Conservation (phyloP, 2,329 filamentous ascomycete genomes). For the Aspergillus sp. region DNA sequence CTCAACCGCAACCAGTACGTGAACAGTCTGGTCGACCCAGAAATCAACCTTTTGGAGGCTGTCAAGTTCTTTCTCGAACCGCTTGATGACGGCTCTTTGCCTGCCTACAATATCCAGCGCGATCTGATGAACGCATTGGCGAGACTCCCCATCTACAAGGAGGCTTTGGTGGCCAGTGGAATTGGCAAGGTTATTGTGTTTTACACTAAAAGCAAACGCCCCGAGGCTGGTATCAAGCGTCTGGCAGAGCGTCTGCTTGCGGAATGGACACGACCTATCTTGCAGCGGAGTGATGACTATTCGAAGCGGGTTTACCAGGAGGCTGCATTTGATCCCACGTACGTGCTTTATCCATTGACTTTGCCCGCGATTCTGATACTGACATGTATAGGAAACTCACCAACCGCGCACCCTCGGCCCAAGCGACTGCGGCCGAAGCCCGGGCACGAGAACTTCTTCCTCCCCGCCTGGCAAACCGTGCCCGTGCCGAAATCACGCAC, state of each 20-base stretch:
- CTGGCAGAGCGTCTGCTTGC: conserved; percentile 87
- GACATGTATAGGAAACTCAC: conserved; percentile 29
- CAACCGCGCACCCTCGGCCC: conserved; percentile 26
- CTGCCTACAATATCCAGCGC: conserved; percentile 94
- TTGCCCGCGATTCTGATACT: conserved; percentile 2
- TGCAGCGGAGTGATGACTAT: conserved; percentile 91
- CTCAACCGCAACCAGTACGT: conserved; percentile 80
- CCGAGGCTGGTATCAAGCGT: conserved; percentile 82
- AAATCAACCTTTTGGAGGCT: conserved; percentile 89
- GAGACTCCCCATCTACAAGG: conserved; percentile 82
- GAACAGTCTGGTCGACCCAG: conserved; percentile 81
- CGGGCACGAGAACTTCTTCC: conserved; percentile 48
- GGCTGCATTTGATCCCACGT: conserved; percentile 54
- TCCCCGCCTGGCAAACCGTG: conserved; percentile 50
- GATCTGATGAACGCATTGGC: conserved; percentile 79
- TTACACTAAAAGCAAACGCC: conserved; percentile 91
- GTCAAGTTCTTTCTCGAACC: conserved; percentile 98
- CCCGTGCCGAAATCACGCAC: conserved; percentile 52
- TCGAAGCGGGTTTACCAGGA: conserved; percentile 66
- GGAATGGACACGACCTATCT: conserved; percentile 91
- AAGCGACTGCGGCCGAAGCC: conserved; percentile 42
- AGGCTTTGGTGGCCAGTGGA: conserved; percentile 78
- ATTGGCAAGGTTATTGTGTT: conserved; percentile 96
- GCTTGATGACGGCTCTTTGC: conserved; percentile 84
- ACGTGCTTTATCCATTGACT: conserved; percentile 14